Evolutionary conservation across 2,329 filamentous ascomycete genomes (phyloP).

Genomic region (Penicillium sp.): DNA sequence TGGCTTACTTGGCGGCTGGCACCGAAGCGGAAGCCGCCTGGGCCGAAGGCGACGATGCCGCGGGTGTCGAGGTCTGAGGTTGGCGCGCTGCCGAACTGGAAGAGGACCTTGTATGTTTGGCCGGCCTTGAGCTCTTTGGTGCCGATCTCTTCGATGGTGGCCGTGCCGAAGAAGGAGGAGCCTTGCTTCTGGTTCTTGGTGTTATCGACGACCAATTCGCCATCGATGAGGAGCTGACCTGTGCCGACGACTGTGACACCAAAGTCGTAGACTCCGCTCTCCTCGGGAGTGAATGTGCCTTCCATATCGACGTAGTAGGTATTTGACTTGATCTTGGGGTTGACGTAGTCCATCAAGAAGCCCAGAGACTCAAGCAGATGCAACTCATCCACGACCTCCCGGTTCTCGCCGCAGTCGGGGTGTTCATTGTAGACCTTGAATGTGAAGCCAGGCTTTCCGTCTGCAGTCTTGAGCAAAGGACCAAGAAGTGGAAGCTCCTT

Average conservation of each 20-base stretch:
- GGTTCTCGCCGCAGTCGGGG: conserved; percentile 44
- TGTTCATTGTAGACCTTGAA: conserved; percentile 64
- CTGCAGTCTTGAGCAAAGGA: conserved; percentile 50
- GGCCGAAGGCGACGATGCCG: conserved; percentile 52
- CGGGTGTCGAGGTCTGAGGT: conserved; percentile 56
- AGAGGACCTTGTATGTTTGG: conserved; percentile 57
- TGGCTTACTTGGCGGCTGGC: conserved; percentile 59
- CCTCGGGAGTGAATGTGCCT: conserved; percentile 59
- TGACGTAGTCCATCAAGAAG: conserved; percentile 55
- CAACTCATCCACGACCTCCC: conserved; percentile 54
- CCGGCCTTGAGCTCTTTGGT: conserved; percentile 58
- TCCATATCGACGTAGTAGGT: conserved; percentile 63
- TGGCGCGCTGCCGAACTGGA: conserved; percentile 61
- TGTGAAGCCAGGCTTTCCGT: conserved; percentile 58
- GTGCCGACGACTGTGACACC: conserved; percentile 66
- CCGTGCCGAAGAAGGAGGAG: conserved; percentile 64
- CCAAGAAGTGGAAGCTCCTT: conserved; percentile 63
- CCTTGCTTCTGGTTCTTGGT: conserved; percentile 62
- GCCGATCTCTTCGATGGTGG: conserved; percentile 63
- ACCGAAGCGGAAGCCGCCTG: conserved; percentile 63
- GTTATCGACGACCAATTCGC: conserved; percentile 63
- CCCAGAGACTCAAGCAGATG: conserved; percentile 46
- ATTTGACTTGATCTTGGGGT: conserved; percentile 53
- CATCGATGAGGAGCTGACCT: conserved; percentile 64
- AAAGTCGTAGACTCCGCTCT: conserved; percentile 63